phyloP scores from a whole-genome alignment of 2,329 filamentous ascomycete genomes.

The Aureobasidium sp. region DNA sequence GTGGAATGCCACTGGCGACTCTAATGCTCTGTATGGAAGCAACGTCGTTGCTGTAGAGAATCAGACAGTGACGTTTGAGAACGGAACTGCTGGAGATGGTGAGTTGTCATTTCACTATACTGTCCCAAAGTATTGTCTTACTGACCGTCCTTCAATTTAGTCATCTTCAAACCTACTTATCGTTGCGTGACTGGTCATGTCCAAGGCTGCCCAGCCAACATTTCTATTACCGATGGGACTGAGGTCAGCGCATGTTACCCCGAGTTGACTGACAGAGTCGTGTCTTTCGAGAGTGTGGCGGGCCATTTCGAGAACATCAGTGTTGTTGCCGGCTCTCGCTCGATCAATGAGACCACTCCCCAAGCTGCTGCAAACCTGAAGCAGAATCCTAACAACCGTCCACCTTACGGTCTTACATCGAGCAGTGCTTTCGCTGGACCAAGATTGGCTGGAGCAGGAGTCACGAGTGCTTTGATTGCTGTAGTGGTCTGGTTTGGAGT shows the following conservation, averaged over 20 bases:
- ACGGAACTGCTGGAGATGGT: background rate
- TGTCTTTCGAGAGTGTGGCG: background rate
- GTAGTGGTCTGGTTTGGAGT: background rate
- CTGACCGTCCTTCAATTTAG: background rate
- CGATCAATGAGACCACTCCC: background rate
- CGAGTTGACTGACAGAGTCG: background rate
- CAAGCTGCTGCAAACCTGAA: background rate
- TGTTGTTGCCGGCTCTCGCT: background rate
- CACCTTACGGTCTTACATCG: background rate
- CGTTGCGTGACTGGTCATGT: background rate
- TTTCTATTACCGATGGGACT: background rate
- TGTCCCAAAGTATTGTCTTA: background rate
- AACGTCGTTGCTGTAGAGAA: background rate
- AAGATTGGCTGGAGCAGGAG: background rate
- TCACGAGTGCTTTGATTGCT: background rate
- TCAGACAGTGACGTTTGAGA: background rate
- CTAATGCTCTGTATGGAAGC: background rate
- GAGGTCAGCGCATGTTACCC: background rate
- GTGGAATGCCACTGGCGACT: background rate
- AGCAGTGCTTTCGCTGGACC: background rate
- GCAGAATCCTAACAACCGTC: background rate
- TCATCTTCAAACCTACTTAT: background rate
- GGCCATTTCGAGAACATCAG: background rate
- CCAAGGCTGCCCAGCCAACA: background rate
- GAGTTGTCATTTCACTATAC: background rate